A percentile compares a stretch with the other conserved stretches of the same genome.
These are phyloP conservation scores for Paratinospora sagittata DNA, from an alignment of 164 flowering plant genomes.

Conservation along the genomic window DNA sequence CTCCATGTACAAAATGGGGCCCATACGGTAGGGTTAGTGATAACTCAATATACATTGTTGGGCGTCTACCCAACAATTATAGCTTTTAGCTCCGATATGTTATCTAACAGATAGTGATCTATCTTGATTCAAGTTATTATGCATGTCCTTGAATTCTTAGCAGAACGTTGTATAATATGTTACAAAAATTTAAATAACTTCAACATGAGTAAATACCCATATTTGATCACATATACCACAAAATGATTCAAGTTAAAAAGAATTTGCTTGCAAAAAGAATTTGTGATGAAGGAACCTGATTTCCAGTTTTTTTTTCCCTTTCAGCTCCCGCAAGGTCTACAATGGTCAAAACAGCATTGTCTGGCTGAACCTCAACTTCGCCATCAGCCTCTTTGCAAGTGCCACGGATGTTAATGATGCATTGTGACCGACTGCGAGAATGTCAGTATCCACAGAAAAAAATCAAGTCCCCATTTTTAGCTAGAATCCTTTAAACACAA, in stretches of 20 bases:
- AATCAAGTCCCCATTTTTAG: no score
- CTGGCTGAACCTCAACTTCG: conserved; percentile 20
- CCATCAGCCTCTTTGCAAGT: conserved; percentile 16
- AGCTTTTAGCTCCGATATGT: no score
- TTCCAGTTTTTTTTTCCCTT: conserved; percentile 79
- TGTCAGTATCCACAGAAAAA: not conserved
- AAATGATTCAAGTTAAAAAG: not conserved
- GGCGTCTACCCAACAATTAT: no score
- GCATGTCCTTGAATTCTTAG: not conserved
- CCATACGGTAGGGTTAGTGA: no score
- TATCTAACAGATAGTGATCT: not conserved
- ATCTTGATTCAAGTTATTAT: not conserved
- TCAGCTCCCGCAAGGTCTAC: conserved; percentile 96
- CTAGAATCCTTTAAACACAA: no score
- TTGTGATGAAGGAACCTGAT: conserved; percentile 47
- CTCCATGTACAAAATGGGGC: no score
- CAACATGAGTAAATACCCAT: not conserved
- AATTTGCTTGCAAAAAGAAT: conserved; percentile 2
- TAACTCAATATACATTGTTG: no score
- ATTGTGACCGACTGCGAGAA: conserved; percentile 78
- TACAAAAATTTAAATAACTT: not conserved
- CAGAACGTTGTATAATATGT: not conserved
- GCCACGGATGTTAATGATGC: conserved; percentile 63
- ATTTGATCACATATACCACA: not conserved
- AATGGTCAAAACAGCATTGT: conserved; percentile 50